These are phyloP conservation scores for Pichia phayaonensis DNA, from an alignment of 805 yeast species.

Conservation along the genomic window DNA sequence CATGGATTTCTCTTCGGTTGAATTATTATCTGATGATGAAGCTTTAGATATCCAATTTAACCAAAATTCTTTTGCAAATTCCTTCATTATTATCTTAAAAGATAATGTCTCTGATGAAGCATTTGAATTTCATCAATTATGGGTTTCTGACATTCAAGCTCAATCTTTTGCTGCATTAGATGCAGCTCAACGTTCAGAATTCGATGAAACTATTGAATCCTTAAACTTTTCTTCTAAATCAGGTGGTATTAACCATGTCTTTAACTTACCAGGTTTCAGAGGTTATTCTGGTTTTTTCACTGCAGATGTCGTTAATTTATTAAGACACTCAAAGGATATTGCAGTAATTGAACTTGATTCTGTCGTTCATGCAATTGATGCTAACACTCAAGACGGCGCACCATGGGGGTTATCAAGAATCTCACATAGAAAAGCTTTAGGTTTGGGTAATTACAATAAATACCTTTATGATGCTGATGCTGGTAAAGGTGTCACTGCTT, in stretches of 20 bases:
- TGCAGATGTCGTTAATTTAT: slow-evolving; percentile 62
- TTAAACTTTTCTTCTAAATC: slow-evolving; percentile 10
- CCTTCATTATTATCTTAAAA: slow-evolving; percentile 83
- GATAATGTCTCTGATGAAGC: slow-evolving; percentile 46
- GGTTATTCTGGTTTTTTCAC: slow-evolving; percentile 89
- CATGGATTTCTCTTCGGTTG: neutral
- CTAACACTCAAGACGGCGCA: slow-evolving; percentile 69
- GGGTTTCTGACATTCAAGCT: slow-evolving; percentile 51
- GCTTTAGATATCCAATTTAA: slow-evolving; percentile 43
- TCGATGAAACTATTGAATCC: slow-evolving; percentile 26
- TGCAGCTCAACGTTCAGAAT: slow-evolving; percentile 16
- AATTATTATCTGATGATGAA: slow-evolving; percentile 16
- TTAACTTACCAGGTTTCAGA: slow-evolving; percentile 50
- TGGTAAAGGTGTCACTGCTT: slow-evolving; percentile 80
- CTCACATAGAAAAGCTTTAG: slow-evolving; percentile 69
- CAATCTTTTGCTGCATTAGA: slow-evolving; percentile 27
- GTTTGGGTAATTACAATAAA: slow-evolving; percentile 62
- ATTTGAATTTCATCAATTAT: slow-evolving; percentile 56
- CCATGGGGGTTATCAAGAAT: slow-evolving; percentile 95
- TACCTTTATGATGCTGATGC: slow-evolving; percentile 66
- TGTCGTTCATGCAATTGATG: slow-evolving; percentile 53
- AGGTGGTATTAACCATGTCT: slow-evolving; percentile 56
- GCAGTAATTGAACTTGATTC: slow-evolving; percentile 68
- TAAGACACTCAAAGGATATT: slow-evolving; percentile 49
- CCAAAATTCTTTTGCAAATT: slow-evolving; percentile 52